These are phyloP conservation scores for Leucaena leucocephala DNA, from an alignment of 306 rosid genomes.

Conservation along the genomic window DNA sequence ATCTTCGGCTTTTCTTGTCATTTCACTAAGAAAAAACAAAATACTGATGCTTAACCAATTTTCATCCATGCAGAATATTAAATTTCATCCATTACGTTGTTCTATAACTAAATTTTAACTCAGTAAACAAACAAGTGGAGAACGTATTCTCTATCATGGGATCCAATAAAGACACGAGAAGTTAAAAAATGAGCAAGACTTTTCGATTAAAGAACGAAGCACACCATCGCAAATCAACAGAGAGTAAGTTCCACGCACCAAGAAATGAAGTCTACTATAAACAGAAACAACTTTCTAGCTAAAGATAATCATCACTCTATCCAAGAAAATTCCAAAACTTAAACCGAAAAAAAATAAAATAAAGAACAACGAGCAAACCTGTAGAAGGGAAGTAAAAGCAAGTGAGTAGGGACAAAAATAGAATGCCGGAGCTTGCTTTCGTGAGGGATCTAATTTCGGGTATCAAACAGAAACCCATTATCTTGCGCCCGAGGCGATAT, in stretches of 20 bases:
- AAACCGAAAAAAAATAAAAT: not conserved
- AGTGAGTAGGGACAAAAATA: conserved; percentile 42
- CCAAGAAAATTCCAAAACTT: conserved; percentile 23
- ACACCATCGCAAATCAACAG: conserved; percentile 12
- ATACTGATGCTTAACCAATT: conserved; percentile 10
- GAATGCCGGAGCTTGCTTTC: conserved; percentile 40
- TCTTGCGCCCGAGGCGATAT: not conserved
- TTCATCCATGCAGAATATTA: not conserved
- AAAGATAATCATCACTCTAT: conserved; percentile 30
- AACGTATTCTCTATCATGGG: not conserved
- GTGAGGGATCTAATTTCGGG: conserved; percentile 28
- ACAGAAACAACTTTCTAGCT: not conserved
- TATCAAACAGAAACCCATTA: conserved; percentile 35
- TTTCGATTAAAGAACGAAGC: not conserved
- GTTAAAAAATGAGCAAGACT: conserved; percentile 15
- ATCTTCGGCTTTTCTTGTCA: not conserved
- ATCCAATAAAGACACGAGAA: conserved; percentile 24
- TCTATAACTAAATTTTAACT: not conserved
- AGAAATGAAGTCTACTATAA: conserved; percentile 5
- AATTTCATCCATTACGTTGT: not conserved
- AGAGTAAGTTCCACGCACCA: conserved; percentile 32
- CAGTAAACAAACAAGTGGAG: not conserved
- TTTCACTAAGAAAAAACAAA: not conserved
- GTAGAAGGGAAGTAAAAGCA: conserved; percentile 50
- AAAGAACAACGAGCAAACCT: conserved; percentile 44